Conservation (phyloP, 2,329 filamentous ascomycete genomes). For the Colletotrichum cereale region DNA sequence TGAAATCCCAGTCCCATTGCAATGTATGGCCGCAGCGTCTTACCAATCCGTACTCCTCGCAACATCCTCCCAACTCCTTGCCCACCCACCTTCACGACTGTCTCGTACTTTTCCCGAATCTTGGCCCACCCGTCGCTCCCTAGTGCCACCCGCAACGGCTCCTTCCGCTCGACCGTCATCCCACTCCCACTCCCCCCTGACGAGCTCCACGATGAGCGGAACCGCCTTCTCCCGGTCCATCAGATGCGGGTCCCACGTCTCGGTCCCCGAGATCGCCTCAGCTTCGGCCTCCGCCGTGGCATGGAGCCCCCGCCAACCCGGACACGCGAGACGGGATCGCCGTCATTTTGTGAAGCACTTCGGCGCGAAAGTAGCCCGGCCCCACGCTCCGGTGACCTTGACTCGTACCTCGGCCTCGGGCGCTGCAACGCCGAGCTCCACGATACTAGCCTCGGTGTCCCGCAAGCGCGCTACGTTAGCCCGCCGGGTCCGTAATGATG, state of each 20-base stretch:
- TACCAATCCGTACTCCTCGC: slow-evolving; percentile 60
- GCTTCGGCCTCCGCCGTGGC: neutral
- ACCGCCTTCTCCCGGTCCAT: slow-evolving; percentile 61
- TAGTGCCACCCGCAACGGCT: slow-evolving; percentile 64
- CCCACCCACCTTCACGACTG: slow-evolving; percentile 61
- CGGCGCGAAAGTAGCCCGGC: slow-evolving; percentile 61
- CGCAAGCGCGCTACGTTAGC: slow-evolving; percentile 50
- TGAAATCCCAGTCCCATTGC: neutral
- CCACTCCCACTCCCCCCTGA: slow-evolving; percentile 63
- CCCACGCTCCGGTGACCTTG: neutral
- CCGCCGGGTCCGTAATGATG: slow-evolving; percentile 57
- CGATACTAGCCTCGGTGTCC: slow-evolving; percentile 4
- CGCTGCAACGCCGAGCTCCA: slow-evolving; percentile 23
- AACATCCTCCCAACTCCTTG: slow-evolving; percentile 63
- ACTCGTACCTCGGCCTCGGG: neutral
- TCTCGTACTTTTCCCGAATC: slow-evolving; percentile 64
- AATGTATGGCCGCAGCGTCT: neutral
- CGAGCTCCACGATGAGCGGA: slow-evolving; percentile 66
- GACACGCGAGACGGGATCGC: neutral
- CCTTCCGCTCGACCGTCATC: slow-evolving; percentile 44
- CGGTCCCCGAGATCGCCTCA: slow-evolving; percentile 12
- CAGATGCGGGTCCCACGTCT: slow-evolving; percentile 67
- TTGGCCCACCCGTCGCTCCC: slow-evolving; percentile 64
- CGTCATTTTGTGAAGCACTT: slow-evolving; percentile 20
- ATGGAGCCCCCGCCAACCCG: neutral